These are phyloP conservation scores for Osmozyma mogii DNA, from an alignment of 805 yeast species.

Conservation along the genomic window DNA sequence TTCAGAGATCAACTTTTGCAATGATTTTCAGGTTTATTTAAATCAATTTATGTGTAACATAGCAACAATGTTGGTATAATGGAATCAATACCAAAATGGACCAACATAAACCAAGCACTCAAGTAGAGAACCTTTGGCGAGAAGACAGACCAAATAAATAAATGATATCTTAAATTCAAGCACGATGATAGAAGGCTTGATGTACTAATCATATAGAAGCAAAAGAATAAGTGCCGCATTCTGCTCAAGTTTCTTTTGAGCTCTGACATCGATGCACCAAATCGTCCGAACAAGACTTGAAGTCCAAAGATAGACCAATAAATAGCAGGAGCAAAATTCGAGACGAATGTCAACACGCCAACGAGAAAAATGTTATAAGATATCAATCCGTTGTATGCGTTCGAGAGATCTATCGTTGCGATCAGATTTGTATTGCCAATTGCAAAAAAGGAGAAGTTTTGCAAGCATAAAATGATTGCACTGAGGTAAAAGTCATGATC, in stretches of 20 bases:
- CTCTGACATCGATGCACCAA: conserved; percentile 4
- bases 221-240: conserved; percentile 8
- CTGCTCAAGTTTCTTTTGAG: conserved; percentile 8
- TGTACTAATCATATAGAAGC: conserved; percentile 54
- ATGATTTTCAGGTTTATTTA: conserved; percentile 5
- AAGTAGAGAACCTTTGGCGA: conserved; percentile 85
- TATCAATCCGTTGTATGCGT: conserved; percentile 83
- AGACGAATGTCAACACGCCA: conserved; percentile 67
- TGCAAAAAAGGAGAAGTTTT: conserved; percentile 74
- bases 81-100: conserved; percentile 31
- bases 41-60: background rate
- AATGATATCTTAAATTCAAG: conserved; percentile 65
- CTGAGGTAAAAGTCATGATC: conserved; percentile 15
- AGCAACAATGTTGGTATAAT: background rate
- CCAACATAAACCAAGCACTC: conserved; percentile 61
- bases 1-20: conserved; percentile 36
- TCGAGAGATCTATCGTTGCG: conserved; percentile 83
- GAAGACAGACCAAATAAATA: conserved; percentile 96
- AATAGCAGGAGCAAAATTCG: conserved; percentile 83
- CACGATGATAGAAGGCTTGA: conserved; percentile 62
- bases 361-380: conserved; percentile 64
- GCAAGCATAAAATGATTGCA: conserved; percentile 47
- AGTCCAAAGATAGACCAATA: conserved; percentile 61
- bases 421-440: conserved; percentile 88
- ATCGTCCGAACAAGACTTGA: conserved; percentile 29